phyloP scores from a whole-genome alignment of 2,329 filamentous ascomycete species.

The Aphanoascus verrucosus region DNA sequence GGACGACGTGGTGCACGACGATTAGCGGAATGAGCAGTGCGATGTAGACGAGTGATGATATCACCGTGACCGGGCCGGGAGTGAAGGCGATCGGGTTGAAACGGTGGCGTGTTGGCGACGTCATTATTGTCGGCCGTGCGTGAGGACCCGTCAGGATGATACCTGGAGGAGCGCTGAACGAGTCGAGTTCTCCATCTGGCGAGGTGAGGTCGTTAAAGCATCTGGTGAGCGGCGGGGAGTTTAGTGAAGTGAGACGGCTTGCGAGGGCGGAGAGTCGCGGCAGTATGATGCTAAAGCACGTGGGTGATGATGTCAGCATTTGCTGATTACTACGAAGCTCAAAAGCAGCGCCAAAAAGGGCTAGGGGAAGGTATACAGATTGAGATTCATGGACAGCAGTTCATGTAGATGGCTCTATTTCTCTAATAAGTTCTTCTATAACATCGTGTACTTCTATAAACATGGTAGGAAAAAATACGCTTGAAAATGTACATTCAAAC shows the following conservation, averaged over 20 bases:
- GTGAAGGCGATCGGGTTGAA: conserved; percentile 58
- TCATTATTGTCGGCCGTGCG: conserved; percentile 24
- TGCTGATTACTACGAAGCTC: neutral
- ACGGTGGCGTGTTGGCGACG: conserved; percentile 21
- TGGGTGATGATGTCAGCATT: neutral
- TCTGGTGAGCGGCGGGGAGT: neutral
- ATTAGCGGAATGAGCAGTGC: conserved; percentile 63
- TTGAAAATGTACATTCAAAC: too few species aligned
- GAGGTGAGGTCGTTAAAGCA: neutral
- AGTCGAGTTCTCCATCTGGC: conserved; percentile 1
- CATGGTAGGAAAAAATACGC: too few species aligned
- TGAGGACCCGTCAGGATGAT: neutral
- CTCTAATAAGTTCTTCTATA: too few species aligned
- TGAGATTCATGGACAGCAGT: too few species aligned
- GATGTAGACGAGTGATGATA: conserved; percentile 65
- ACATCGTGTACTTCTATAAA: too few species aligned
- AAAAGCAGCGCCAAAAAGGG: too few species aligned
- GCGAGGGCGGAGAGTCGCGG: neutral
- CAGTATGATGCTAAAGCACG: neutral
- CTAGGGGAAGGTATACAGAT: too few species aligned
- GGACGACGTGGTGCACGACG: conserved; percentile 64
- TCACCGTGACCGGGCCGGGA: conserved; percentile 69
- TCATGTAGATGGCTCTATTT: too few species aligned
- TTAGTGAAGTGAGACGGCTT: neutral
- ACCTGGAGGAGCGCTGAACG: neutral